Base-by-base conservation (phyloP, 2,329 filamentous ascomycete species). In the Pseudonectria buxi region DNA sequence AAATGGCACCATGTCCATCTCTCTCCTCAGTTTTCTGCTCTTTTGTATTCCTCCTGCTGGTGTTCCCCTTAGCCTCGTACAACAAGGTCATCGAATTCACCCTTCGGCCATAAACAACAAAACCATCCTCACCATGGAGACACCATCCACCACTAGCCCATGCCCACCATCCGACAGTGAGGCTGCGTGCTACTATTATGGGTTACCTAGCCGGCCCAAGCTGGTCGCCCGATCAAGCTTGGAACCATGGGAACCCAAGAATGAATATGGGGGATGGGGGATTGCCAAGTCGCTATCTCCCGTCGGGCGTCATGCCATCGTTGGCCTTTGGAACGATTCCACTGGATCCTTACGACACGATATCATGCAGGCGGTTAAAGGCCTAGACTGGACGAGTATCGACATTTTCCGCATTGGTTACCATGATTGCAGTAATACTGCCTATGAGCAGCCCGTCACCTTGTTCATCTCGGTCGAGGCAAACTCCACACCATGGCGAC, bases 151-250 rank as follows among this genome's bases (percentile, higher is more conserved):
- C 9, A 5, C 18, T 22, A 22, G 18, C 18, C 18, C 18, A 9
- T 9, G 18, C 31, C n/a, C 33, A 10, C 35, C 35, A 10, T 30
- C n/a, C 12, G 22, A 4, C 3, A 31, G 33, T 24, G 39, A 41
- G 24, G 28, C 18, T 14, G 1, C 15, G 3, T 6, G 7, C 10
- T 43, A 43, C 29, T 43, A 37, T 32, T 30, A 37, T 24, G 37
- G 37, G 28, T 14, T 43, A 3, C 29, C 26, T 3, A 37, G 34
- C 10, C 15, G 14, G 3, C 40, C 40, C 6, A 37, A 33, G 24
- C 26, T 43, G 3, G 27, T 43, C 3, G 40, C 40, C 4, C 33
- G 40, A 18, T 28, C 28, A 5, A 37, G 31, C 16, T 30, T 14
- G 10, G 15, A 32, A 16, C n/a, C 13, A 2, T 43, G 37, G 37